Conservation (phyloP, 257 asterid genomes). For the Haberlea rhodopensis region DNA sequence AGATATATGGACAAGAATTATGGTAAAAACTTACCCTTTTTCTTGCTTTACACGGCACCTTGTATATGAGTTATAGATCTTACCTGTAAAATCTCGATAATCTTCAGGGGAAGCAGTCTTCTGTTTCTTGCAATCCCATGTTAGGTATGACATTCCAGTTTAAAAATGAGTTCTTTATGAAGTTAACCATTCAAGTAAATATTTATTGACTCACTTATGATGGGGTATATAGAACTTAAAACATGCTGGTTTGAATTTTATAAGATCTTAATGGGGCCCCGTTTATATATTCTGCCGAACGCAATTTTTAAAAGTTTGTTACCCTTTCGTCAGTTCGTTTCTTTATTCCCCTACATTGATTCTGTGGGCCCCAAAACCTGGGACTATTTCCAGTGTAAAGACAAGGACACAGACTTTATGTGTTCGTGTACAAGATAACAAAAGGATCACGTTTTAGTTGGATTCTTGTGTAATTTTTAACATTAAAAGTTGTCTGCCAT, state of each 20-base stretch:
- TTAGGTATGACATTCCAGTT: background rate
- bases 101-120: background rate
- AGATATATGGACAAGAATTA: background rate
- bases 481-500: background rate
- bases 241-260: too few relatives aligned
- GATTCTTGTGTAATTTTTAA: constrained; percentile 24
- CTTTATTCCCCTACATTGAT: constrained; percentile 30
- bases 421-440: constrained; percentile 10
- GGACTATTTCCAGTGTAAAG: constrained; percentile 18
- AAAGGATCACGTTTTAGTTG: constrained; percentile 24
- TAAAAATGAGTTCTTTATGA: background rate
- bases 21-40: too few relatives aligned
- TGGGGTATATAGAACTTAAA: background rate
- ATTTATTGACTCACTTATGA: constrained; percentile 2
- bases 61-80: too few relatives aligned
- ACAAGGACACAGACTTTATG: constrained; percentile 21
- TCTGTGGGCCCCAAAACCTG: constrained; percentile 28
- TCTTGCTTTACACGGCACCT: background rate
- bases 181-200: too few relatives aligned
- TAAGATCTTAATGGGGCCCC: background rate
- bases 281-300: constrained; percentile 10
- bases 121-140: background rate
- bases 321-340: constrained; percentile 14
- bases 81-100: too few relatives aligned
- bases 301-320: constrained; percentile 28